A percentile compares a stretch with the other conserved stretches of the same genome.
Conservation (phyloP, 139 green algal species). For the Microglena sp. region DNA sequence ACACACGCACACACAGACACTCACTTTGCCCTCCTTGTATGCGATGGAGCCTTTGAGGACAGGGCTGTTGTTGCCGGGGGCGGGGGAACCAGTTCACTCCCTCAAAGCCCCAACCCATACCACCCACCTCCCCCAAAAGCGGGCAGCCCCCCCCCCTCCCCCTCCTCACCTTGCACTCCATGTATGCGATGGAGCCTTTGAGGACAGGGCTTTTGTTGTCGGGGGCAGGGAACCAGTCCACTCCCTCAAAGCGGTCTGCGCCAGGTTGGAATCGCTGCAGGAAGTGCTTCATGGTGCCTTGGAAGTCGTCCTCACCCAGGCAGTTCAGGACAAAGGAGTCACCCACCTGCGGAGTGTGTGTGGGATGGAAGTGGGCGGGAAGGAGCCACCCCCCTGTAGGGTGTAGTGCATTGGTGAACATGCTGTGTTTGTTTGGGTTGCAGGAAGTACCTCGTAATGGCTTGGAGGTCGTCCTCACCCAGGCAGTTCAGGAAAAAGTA, state of each 20-base stretch:
- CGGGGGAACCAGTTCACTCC: too few relatives aligned
- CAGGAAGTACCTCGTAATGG: slow-evolving; percentile 88
- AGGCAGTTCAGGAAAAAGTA: slow-evolving; percentile 92
- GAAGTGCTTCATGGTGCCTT: slow-evolving; percentile 82
- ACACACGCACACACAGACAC: too few relatives aligned
- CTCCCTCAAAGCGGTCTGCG: slow-evolving; percentile 80
- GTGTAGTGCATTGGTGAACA: too few relatives aligned
- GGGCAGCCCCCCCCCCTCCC: too few relatives aligned
- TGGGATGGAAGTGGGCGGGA: slow-evolving; percentile 66
- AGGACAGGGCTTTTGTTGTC: slow-evolving; percentile 52
- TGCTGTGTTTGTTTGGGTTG: too few relatives aligned
- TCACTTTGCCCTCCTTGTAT: too few relatives aligned
- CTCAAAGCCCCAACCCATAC: too few relatives aligned
- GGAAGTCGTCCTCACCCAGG: slow-evolving; percentile 70
- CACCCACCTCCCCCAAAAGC: not conserved
- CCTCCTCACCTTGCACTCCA: slow-evolving; percentile 77
- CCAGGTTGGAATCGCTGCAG: slow-evolving; percentile 78
- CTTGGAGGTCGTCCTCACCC: slow-evolving; percentile 59
- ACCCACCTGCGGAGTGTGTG: slow-evolving; percentile 60
- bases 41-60: too few relatives aligned
- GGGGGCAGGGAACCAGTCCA: slow-evolving; percentile 33
- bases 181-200: slow-evolving; percentile 59
- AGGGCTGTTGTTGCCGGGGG: slow-evolving; percentile 16
- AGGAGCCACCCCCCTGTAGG: slow-evolving; percentile 80
- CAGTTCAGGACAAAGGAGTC: slow-evolving; percentile 93